Base-by-base conservation (phyloP, 129 eudicot species). In the Flaveria sonorensis region DNA sequence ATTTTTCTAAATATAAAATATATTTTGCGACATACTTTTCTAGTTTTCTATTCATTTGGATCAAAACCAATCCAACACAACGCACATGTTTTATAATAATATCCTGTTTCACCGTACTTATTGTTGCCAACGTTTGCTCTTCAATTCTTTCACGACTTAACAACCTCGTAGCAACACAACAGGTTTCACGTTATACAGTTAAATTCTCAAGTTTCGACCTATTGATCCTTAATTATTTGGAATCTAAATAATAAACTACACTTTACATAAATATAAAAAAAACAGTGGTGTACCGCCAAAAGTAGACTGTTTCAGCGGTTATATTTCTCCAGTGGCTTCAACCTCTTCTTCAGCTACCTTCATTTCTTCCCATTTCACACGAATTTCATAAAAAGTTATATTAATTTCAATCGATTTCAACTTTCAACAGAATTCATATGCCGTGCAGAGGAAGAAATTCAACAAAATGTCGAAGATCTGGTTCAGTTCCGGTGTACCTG, bases 401-500 rank as follows among this genome's bases (percentile, higher is more conserved):
- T n/a, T 10, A 69, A 14, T 15, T n/a, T 45, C 68, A 10, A 18
- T 56, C 40, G 2, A 4, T 20, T 52, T 77, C 67, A 39, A 20
- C 72, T 51, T 21, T n/a, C 13, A 36, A 15, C 21, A 10, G 21
- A 4, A 32, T 18, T 0, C 6, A 23, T 28, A 89, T 92, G 98
- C 59, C 85, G 81, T 82, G 96, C 73, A 86, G 92, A 80, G 87
- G 81, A 77, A 86, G 75, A 67, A 74, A 73, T 52, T 63, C 87
- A 51, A 79, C 78, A 15, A 88, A 59, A 71, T 72, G 74, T 50
- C 81, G 74, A 39, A 68, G 76, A 60, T 72, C 62, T 18, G 98
- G 93, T 67, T 88, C 93, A 5, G 83, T 85, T 6, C 85, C 93
- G 3, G 98, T 92, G 63, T 79, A 83, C 50, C 87, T 92, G 0